Evolutionary conservation across 106 monocot genomes (phyloP).

Genomic region (Acanthochlamys bracteata): DNA sequence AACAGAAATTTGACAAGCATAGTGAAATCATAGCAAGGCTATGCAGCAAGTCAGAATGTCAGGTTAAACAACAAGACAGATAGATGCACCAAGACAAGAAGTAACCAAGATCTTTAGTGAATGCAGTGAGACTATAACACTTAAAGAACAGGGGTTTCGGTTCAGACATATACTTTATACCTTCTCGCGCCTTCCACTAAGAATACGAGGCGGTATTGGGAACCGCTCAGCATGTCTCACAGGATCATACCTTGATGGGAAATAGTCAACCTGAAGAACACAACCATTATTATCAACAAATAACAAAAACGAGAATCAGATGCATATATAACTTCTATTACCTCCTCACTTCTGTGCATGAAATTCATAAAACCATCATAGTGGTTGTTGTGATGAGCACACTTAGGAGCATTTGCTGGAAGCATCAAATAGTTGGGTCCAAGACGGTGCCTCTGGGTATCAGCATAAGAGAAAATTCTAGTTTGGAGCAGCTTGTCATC

Average conservation of each 20-base stretch:
- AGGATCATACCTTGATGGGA: constrained; percentile 77
- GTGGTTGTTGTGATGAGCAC: constrained; percentile 76
- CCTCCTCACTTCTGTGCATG: constrained; percentile 84
- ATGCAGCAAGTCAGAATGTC: too few species aligned
- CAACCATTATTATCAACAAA: background rate
- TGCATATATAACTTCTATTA: constrained; percentile 1
- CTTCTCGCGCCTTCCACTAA: constrained; percentile 55
- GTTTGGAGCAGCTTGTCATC: constrained; percentile 82
- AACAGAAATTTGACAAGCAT: too few species aligned
- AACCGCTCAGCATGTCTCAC: constrained; percentile 46
- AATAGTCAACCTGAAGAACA: constrained; percentile 53
- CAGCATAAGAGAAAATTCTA: constrained; percentile 68
- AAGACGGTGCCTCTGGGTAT: constrained; percentile 71
- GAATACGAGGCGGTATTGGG: constrained; percentile 44
- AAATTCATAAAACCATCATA: constrained; percentile 78
- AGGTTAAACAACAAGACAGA: too few species aligned
- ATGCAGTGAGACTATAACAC: too few species aligned
- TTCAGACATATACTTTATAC: constrained; percentile 10
- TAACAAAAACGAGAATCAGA: background rate
- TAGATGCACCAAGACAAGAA: too few species aligned
- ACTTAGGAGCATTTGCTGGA: constrained; percentile 71
- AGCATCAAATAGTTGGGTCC: constrained; percentile 82
- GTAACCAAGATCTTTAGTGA: too few species aligned
- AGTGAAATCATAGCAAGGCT: too few species aligned
- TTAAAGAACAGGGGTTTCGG: background rate